Conservation (phyloP, 1,284 basidiomycete genomes). For the Ustilago nuda region DNA sequence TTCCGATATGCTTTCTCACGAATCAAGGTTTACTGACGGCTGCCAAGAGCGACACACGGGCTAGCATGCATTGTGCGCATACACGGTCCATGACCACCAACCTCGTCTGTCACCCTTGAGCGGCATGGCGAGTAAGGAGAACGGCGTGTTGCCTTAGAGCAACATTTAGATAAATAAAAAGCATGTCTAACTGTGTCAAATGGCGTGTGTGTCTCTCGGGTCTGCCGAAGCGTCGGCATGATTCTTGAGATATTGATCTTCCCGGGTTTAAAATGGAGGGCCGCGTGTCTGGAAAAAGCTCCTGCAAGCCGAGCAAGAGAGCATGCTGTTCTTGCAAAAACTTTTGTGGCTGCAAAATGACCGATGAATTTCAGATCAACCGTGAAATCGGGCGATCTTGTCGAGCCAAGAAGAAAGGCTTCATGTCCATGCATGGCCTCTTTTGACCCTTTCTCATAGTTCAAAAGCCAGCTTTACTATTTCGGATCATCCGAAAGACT, state of each 20-base stretch:
- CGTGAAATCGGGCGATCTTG: not conserved
- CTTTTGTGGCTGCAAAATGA: not conserved
- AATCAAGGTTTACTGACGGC: not conserved
- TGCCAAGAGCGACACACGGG: not conserved
- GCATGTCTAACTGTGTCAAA: not conserved
- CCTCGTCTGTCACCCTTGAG: not conserved
- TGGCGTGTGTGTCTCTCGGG: not conserved
- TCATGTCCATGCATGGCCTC: not conserved
- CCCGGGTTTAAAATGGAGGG: not conserved
- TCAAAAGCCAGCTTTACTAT: too few relatives aligned
- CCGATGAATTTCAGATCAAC: not conserved
- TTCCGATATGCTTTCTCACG: not conserved
- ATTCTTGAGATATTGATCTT: not conserved
- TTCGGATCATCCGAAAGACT: not conserved
- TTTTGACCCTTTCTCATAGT: not conserved
- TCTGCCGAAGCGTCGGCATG: constrained; percentile 11
- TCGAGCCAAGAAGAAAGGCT: not conserved
- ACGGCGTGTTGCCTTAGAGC: not conserved
- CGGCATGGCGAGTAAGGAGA: not conserved
- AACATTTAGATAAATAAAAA: not conserved
- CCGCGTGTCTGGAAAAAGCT: not conserved
- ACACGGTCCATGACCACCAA: too few relatives aligned
- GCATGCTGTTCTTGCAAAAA: constrained; percentile 13
- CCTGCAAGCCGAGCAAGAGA: not conserved
- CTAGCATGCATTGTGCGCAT: not conserved